Evolutionary conservation across 1,284 basidiomycete species (phyloP), one percentile per base, ranked within the genome.

Genomic region (Pulchroboletus neoregius): DNA sequence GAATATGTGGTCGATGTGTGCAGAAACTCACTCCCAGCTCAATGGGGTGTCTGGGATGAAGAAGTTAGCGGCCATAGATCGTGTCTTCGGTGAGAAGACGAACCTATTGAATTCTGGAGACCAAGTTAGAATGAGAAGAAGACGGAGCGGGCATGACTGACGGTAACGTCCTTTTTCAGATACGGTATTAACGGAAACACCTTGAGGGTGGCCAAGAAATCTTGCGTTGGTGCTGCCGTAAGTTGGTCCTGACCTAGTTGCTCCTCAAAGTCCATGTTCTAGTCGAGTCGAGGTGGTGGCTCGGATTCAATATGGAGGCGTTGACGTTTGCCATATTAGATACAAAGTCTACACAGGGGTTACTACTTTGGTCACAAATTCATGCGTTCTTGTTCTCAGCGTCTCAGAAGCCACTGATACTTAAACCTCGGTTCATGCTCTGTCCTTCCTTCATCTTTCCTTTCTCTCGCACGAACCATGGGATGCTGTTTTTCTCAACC

Each of bases 161-260:
- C 87, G 8, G 73, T 73, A 16, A 84, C 74, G 64, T 90, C 85
- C 51, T 71, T 78, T 62, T 81, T 86, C 38, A 90, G 59, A 50
- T 79, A 74, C 13, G 79, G 79, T 50, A 90, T 87, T 26, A 89
- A 70, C 12, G 87, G 87, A 63, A 86, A 90, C 27, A 90, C 86
- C 56, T 78, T 81, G 56, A 87, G 71, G 3, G 79, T 70, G 8
- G 79, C 75, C 8, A 86, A 62, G 49, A 70, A 67, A 40, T 82
- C 82, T 35, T 73, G 69, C 1, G 76, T 72, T 5, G 81, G 79
- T 22, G 76, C 74, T n/a, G 81, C 66, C 16, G 28, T 34, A 9
- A 24, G 35, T 15, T 84, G 51, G 12, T 40, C 45, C 12, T 26
- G 24, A 7, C 50, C 47, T 9, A 61, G 52, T 51, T 73, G 72